Percentiles rank a stretch among this genome's conserved stretches.
phyloP scores from a whole-genome alignment of 805 yeast species.

The Sugiyamaella valdiviana region DNA sequence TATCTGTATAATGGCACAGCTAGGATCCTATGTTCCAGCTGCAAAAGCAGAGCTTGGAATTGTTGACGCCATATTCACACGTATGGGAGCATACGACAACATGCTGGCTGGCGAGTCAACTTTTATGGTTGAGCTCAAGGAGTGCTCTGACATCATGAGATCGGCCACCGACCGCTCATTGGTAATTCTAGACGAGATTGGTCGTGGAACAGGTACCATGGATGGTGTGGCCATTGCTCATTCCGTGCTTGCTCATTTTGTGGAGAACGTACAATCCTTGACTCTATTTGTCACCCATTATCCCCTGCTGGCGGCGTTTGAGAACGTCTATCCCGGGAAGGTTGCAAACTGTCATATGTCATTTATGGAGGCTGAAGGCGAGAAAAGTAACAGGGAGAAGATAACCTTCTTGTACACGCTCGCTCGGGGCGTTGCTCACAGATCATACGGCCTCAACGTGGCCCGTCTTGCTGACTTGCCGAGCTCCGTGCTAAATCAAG shows the following conservation, averaged over 20 bases:
- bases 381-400: slow-evolving; percentile 25
- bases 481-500: slow-evolving; percentile 19
- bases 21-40: slow-evolving; percentile 75
- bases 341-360: slow-evolving; percentile 71
- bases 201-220: slow-evolving; percentile 64
- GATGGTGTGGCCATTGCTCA: slow-evolving; percentile 84
- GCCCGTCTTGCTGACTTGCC: slow-evolving; percentile 66
- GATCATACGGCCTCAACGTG: slow-evolving; percentile 80
- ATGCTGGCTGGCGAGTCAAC: slow-evolving; percentile 72
- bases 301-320: slow-evolving; percentile 55
- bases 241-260: slow-evolving; percentile 57
- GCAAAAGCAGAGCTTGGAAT: slow-evolving; percentile 53
- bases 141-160: slow-evolving; percentile 52
- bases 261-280: slow-evolving; percentile 42
- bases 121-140: slow-evolving; percentile 70
- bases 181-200: slow-evolving; percentile 68
- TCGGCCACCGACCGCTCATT: slow-evolving; percentile 49
- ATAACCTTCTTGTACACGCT: slow-evolving; percentile 50
- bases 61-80: slow-evolving; percentile 50
- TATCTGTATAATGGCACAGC: slow-evolving; percentile 63
- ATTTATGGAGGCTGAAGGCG: slow-evolving; percentile 36
- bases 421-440: slow-evolving; percentile 45
- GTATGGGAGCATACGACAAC: slow-evolving; percentile 60
- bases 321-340: slow-evolving; percentile 32
- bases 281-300: slow-evolving; percentile 82